Evolutionary conservation across 176 grass and related monocot genomes (phyloP).

Genomic region (Musa troglodytarum): DNA sequence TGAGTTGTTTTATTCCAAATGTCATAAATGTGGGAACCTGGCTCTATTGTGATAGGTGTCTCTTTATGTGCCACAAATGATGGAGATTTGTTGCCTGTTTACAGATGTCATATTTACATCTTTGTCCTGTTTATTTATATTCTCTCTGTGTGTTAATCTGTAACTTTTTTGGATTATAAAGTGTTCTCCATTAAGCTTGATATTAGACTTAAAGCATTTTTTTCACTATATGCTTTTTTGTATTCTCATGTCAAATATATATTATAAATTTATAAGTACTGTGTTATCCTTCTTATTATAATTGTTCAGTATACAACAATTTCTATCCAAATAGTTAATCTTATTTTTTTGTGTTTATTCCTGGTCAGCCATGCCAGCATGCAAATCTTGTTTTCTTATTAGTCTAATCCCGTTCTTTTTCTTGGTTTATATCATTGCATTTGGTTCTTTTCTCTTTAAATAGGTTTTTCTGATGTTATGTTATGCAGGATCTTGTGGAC

Average conservation of each 20-base stretch:
- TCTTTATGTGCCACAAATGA: not conserved
- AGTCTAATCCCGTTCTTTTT: not conserved
- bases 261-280: not conserved
- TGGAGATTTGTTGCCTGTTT: not conserved
- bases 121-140: too few species aligned
- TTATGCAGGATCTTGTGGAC: slow-evolving; percentile 55
- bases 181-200: not conserved
- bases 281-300: too few species aligned
- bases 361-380: not conserved
- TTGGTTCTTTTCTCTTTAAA: slow-evolving; percentile 7
- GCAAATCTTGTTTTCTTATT: not conserved
- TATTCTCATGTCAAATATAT: not conserved
- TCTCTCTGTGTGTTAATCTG: too few species aligned
- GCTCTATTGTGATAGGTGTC: not conserved
- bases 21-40: not conserved
- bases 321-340: too few species aligned
- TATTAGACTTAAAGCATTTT: not conserved
- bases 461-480: slow-evolving; percentile 13
- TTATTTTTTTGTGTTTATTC: too few species aligned
- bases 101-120: too few species aligned
- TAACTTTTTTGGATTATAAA: too few species aligned
- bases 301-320: too few species aligned
- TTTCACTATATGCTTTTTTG: too few species aligned
- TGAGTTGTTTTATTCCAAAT: not conserved
- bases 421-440: not conserved